These are phyloP conservation scores for Zymoseptoria passerinii DNA, from an alignment of 2,329 filamentous ascomycete genomes.

Conservation along the genomic window DNA sequence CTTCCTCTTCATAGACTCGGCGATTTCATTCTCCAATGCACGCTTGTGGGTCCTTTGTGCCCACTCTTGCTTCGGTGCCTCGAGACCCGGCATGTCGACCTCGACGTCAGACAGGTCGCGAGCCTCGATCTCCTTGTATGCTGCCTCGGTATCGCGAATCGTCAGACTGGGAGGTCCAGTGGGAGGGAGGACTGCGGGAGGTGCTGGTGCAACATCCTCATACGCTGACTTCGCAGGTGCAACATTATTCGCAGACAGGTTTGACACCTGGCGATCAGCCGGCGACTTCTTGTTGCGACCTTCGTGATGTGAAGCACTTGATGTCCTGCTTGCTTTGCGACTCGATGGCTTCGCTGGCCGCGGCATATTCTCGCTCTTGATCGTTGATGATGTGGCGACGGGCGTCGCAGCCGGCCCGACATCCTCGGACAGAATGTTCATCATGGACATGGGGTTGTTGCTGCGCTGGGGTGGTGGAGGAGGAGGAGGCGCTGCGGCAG, in stretches of 20 bases:
- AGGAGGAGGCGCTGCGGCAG: slow-evolving; percentile 24
- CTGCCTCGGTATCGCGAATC: slow-evolving; percentile 48
- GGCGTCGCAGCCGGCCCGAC: neutral
- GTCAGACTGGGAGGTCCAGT: slow-evolving; percentile 30
- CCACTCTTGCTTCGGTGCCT: slow-evolving; percentile 47
- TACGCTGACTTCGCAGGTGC: neutral
- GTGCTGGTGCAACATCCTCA: slow-evolving; percentile 1
- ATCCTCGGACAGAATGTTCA: slow-evolving; percentile 74
- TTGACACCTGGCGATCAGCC: slow-evolving; percentile 1
- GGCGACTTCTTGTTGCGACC: slow-evolving; percentile 5
- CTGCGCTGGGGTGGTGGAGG: slow-evolving; percentile 45
- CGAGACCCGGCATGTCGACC: slow-evolving; percentile 45
- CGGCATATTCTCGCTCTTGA: neutral
- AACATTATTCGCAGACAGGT: neutral
- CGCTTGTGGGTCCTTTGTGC: slow-evolving; percentile 55
- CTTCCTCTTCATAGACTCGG: slow-evolving; percentile 60
- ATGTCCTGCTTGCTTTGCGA: slow-evolving; percentile 22
- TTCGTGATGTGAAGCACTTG: slow-evolving; percentile 20
- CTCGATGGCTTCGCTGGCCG: slow-evolving; percentile 11
- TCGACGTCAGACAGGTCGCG: slow-evolving; percentile 55
- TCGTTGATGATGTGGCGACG: slow-evolving; percentile 3
- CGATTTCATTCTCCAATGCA: slow-evolving; percentile 54
- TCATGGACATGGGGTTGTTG: slow-evolving; percentile 89
- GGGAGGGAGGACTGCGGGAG: slow-evolving; percentile 14
- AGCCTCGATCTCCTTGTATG: slow-evolving; percentile 53